Evolutionary conservation across 2,329 filamentous ascomycete genomes (phyloP).

Genomic region (Penicillium frequentans): DNA sequence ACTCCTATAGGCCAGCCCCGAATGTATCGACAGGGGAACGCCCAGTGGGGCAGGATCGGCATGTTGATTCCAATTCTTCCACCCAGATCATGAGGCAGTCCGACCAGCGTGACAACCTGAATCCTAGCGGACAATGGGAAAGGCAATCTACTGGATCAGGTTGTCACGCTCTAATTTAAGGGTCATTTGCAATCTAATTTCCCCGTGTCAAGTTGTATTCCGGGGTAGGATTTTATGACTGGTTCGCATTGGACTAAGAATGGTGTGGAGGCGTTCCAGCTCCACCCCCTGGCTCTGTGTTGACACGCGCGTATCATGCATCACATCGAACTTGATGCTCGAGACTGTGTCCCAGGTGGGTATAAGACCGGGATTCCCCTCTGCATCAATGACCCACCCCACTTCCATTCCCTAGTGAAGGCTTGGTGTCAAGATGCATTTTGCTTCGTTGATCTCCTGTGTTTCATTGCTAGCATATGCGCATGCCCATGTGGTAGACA

Average conservation of each 20-base stretch:
- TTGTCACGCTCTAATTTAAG: slow-evolving; percentile 2
- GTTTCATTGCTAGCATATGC: slow-evolving; percentile 18
- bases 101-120: slow-evolving; percentile 12
- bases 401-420: neutral
- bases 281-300: neutral
- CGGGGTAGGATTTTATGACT: slow-evolving; percentile 14
- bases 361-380: slow-evolving; percentile 15
- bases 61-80: slow-evolving; percentile 11
- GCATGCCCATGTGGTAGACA: slow-evolving; percentile 14
- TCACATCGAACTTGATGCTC: neutral
- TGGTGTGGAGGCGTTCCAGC: slow-evolving; percentile 4
- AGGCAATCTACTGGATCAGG: slow-evolving; percentile 1
- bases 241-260: neutral
- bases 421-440: slow-evolving; percentile 17
- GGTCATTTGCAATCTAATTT: slow-evolving; percentile 19
- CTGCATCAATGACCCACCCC: neutral
- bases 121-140: slow-evolving; percentile 1
- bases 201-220: slow-evolving; percentile 20
- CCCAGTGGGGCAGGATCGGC: slow-evolving; percentile 21
- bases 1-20: slow-evolving; percentile 3
- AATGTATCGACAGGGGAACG: slow-evolving; percentile 11
- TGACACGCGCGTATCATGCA: slow-evolving; percentile 15
- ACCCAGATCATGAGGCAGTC: slow-evolving; percentile 22
- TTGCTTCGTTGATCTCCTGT: slow-evolving; percentile 9
- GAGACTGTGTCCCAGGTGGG: neutral